Evolutionary conservation across 2,329 filamentous ascomycete genomes (phyloP), one percentile per base, ranked within the genome.

Genomic region (Chaetomium sp.): DNA sequence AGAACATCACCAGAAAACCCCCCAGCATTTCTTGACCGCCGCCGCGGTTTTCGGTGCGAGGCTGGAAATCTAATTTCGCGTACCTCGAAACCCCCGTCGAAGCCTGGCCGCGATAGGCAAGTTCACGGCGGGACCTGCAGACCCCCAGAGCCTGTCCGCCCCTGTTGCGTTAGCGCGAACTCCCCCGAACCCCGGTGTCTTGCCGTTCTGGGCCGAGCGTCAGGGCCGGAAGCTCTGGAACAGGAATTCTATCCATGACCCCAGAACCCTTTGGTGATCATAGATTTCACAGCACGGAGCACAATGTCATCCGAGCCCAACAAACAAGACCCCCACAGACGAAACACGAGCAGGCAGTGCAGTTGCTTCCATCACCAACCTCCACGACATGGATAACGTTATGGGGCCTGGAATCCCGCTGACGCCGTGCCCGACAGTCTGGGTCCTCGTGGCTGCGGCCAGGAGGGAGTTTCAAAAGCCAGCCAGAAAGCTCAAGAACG

Each of bases 61-160:
- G 58, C 61, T 61, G 57, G 57, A 33, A 53, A 58, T 51, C 38
- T 61, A 61, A 64, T 63, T 62, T 63, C 62, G 59, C 58, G 58
- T 57, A 40, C 56, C 19, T 27, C 19, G 3, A 27, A 27, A 27
- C 19, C 19, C 19, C 19, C 19, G 19, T 27, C 19, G 2, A 27
- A 27, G 37, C 10, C 43, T 46, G 37, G 35, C 55, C 40, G 43
- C 40, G 58, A 62, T 64, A 62, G 61, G 61, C 47, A 55, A 50
- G 50, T 10, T 49, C 35, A 56, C 54, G 53, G 37, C 38, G 34
- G 53, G 27, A 55, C 45, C 50, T 51, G 45, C 35, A 42, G 34
- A 38, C 48, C 35, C 51, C 54, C 52, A 52, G 47, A 34, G 40
- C 36, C 35, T 36, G 27, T 6, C 48, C 34, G 52, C 55, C 59